A percentile compares a stretch with the other conserved stretches of the same genome.
Conservation (phyloP, 441 rosid species). For the Macaranga tanarius region DNA sequence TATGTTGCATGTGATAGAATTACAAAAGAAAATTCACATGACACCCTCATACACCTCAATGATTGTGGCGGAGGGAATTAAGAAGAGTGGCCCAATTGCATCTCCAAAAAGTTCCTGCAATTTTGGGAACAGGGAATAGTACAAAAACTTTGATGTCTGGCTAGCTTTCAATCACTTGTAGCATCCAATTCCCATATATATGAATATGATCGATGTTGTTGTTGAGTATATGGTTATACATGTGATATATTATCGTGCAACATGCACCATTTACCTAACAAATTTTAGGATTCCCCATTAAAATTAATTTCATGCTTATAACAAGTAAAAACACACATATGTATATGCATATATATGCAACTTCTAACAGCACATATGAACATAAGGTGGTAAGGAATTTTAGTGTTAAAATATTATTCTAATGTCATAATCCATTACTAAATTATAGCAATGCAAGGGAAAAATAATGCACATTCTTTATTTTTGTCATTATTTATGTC, state of each 20-base stretch:
- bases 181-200: conserved; percentile 20
- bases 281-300: background rate
- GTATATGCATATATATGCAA: background rate
- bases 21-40: background rate
- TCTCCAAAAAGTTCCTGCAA: conserved; percentile 3
- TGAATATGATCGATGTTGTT: no score
- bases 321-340: no score
- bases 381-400: background rate
- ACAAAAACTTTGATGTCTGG: background rate
- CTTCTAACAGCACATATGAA: background rate
- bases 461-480: background rate
- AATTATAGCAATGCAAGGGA: background rate
- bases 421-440: background rate
- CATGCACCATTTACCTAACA: conserved; percentile 5
- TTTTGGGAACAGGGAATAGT: background rate
- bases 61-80: background rate
- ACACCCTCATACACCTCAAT: background rate
- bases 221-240: background rate
- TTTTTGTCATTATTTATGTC: background rate
- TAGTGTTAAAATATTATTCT: background rate
- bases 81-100: conserved; percentile 16
- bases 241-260: background rate
- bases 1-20: background rate
- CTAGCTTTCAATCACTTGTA: background rate
- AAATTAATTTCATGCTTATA: background rate